Conservation (phyloP, 2,329 filamentous ascomycete species). For the Claviceps citrina region DNA sequence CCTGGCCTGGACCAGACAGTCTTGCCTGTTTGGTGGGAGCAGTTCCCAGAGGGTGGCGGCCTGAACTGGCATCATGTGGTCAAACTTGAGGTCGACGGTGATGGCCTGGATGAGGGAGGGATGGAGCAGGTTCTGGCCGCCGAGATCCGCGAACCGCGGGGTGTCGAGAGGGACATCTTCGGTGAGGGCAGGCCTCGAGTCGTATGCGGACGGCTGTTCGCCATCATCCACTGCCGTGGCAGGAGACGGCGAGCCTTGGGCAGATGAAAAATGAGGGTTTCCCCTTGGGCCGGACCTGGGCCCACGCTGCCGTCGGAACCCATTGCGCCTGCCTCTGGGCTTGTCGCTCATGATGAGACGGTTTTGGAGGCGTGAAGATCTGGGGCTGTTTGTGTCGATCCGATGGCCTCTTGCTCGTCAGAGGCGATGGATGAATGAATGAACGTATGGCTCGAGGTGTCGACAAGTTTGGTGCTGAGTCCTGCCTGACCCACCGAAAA, state of each 20-base stretch:
- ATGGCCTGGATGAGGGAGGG: constrained; percentile 32
- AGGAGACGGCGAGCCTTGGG: not conserved
- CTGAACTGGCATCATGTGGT: constrained; percentile 41
- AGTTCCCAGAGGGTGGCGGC: constrained; percentile 34
- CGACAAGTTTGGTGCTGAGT: not conserved
- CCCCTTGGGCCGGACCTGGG: not conserved
- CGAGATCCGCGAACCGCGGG: constrained; percentile 31
- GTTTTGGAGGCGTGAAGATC: not conserved
- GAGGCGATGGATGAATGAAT: not conserved
- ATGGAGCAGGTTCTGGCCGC: constrained; percentile 24
- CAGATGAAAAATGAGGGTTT: not conserved
- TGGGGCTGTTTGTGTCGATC: not conserved
- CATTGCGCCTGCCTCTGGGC: constrained; percentile 1
- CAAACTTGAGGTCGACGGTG: constrained; percentile 31
- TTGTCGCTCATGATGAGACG: constrained; percentile 1
- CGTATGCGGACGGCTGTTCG: not conserved
- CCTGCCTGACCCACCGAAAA: constrained; percentile 1
- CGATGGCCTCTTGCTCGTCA: not conserved
- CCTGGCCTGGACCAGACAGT: constrained; percentile 64
- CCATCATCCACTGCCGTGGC: not conserved
- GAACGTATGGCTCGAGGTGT: not conserved
- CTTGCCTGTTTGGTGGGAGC: constrained; percentile 27
- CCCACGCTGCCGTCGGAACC: constrained; percentile 2
- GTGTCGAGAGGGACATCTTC: constrained; percentile 26
- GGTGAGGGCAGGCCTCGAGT: constrained; percentile 6